These are phyloP conservation scores for Alternaria brassicae DNA, from an alignment of 2,329 filamentous ascomycete species.

Conservation along the genomic window DNA sequence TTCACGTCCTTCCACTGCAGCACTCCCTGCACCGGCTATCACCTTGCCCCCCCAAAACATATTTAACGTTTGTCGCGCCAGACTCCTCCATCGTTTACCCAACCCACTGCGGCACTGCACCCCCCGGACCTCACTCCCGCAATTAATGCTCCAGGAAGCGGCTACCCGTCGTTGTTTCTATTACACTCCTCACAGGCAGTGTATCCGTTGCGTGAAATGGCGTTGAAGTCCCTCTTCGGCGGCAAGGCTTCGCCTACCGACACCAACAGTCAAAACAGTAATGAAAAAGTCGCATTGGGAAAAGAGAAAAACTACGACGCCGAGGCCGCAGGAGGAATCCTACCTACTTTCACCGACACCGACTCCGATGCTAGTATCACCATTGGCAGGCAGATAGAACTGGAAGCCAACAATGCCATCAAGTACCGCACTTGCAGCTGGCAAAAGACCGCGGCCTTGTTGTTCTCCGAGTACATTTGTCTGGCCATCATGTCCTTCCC, in stretches of 20 bases:
- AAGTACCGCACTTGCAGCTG: conserved; percentile 93
- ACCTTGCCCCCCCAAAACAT: conserved; percentile 13
- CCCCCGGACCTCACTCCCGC: conserved; percentile 10
- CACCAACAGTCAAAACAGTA: conserved; percentile 23
- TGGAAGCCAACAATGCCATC: conserved; percentile 80
- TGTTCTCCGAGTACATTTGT: conserved; percentile 96
- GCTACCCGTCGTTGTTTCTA: conserved; percentile 47
- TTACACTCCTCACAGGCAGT: conserved; percentile 50
- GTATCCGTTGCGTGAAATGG: conserved; percentile 61
- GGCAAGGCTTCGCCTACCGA: conserved; percentile 28
- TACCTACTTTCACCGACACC: conserved; percentile 41
- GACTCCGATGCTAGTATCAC: conserved; percentile 53
- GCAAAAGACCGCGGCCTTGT: conserved; percentile 89
- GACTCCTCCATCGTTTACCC: conserved; percentile 1
- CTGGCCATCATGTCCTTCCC: conserved; percentile 94
- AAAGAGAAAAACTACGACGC: conserved; percentile 36
- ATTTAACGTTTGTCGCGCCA: conserved; percentile 17
- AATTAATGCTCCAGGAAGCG: conserved; percentile 51
- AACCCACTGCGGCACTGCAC: neutral
- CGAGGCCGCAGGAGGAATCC: conserved; percentile 47
- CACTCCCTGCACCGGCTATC: conserved; percentile 10
- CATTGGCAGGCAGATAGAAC: conserved; percentile 72
- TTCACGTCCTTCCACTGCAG: conserved; percentile 2
- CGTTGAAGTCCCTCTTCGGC: conserved; percentile 51
- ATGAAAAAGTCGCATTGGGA: conserved; percentile 23